Base-by-base conservation (phyloP, 208 protist genomes). In the Acanthamoeba castellanii region DNA sequence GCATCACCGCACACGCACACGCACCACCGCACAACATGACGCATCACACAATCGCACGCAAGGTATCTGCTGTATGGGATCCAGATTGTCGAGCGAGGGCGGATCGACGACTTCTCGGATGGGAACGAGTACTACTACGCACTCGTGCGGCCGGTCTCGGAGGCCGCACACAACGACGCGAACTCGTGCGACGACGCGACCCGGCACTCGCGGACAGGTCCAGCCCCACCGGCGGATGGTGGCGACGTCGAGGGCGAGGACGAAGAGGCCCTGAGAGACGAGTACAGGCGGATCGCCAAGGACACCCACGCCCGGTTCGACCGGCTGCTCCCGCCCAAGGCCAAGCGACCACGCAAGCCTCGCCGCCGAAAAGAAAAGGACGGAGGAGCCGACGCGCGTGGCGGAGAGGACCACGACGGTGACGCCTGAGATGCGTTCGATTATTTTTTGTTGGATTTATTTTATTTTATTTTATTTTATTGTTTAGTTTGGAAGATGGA, bases 211-310 rank as follows among this genome's bases (percentile, higher is more conserved):
- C 37, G 2, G 1, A 42, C 37, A 42, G 37, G 2, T 42, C 37
- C 37, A 3, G 37, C 37, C 3, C 37, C 37, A 3, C 2, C 37
- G 1, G 2, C 37, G 37, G 37, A 3, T 1, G 37, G 2, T 42
- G 70, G 47, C 7, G 70, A 34, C 37, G 37, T 6, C 9, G 30
- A 20, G 4, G 70, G 27, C 0, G 50, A 78, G 70, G 70, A 78
- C 22, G 5, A 25, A 0, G 70, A 78, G 30, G 32, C 70, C 14
- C 30, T 78, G 14, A 16, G 30, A 1, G 32, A 47, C 30, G 70
- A 78, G 70, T 78, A 47, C 70, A 16, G 30, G 30, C 70, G 70
- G 30, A 78, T 78, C 30, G 70, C 70, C 22, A 78, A 78, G 70
- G 70, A 78, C 22, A 42, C 47, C 30, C 70, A 78, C 37, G 70